Base-by-base conservation (phyloP, 805 yeast genomes). In the Candida sithepensis region DNA sequence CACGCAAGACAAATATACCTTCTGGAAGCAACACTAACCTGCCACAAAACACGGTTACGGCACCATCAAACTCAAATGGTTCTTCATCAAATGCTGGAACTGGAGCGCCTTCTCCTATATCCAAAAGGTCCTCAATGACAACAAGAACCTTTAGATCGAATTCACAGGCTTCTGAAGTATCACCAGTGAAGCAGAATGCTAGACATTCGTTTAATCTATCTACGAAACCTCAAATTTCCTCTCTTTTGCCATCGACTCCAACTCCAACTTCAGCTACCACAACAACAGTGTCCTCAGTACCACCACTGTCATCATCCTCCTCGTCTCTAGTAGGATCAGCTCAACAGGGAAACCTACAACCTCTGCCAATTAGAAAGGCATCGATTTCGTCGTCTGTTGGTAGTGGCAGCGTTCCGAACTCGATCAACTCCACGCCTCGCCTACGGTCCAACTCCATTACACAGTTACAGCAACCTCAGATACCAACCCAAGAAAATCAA, bases 61-160 rank as follows among this genome's bases (percentile, higher is more conserved):
- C 12, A 16, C 12, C 21, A 34, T 13, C 20, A 34, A 13, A 19
- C n/a, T 34, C 38, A 16, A 7, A 19, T 16, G 20, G 20, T 12
- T 34, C 38, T 4, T 3, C 12, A 7, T 30, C 34, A 14, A 30
- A 30, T 12, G 34, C 14, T 5, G 5, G 34, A 5, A 30, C 34
- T 7, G 34, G 34, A 5, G 34, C 34, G 18, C 20, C 38, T 5
- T 34, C 38, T 18, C 38, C 38, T 6, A 12, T 34, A 5, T 34
- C 38, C 19, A 34, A 34, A 34, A 34, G 38, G 33, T 64, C 66
- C 9, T 64, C 67, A 8, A 59, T 66, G 66, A 54, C 65, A 18
- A 61, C 57, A 34, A 49, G 70, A 48, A 65, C 67, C 3, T 66
- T 66, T 48, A 51, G 70, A 38, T 64, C 68, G 6, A 60, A 59